These are phyloP conservation scores for Barnettozyma pratensis DNA, from an alignment of 805 yeast species.

Conservation along the genomic window DNA sequence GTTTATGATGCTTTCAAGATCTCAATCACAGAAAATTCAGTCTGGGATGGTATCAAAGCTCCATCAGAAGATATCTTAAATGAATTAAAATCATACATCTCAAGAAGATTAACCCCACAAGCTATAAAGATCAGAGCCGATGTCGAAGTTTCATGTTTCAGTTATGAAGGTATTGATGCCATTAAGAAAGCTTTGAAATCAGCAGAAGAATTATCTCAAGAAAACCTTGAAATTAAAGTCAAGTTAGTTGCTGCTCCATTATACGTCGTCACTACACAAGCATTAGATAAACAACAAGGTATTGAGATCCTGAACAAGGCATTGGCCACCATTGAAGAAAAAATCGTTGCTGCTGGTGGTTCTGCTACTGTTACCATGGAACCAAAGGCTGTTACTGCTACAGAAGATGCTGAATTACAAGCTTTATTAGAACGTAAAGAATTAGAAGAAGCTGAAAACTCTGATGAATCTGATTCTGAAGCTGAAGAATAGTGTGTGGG, in stretches of 20 bases:
- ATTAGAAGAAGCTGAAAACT: constrained; percentile 76
- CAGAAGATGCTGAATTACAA: constrained; percentile 96
- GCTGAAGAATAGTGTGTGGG: constrained; percentile 27
- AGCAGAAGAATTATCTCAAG: constrained; percentile 82
- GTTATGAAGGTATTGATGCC: constrained; percentile 97
- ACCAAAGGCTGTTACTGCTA: constrained; percentile 97
- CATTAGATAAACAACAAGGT: constrained; percentile 88
- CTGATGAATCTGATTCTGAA: constrained; percentile 59
- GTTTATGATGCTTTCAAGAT: constrained; percentile 96
- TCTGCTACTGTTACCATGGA: constrained; percentile 92
- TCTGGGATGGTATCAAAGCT: constrained; percentile 73
- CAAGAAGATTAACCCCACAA: constrained; percentile 94
- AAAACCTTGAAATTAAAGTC: constrained; percentile 83
- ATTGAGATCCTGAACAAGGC: constrained; percentile 74
- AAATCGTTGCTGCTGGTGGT: constrained; percentile 75
- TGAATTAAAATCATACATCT: constrained; percentile 81
- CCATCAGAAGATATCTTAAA: constrained; percentile 72
- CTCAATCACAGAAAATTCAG: constrained; percentile 83
- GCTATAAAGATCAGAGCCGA: constrained; percentile 98
- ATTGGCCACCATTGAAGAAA: constrained; percentile 65
- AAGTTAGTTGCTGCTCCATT: constrained; percentile 96
- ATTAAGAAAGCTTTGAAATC: constrained; percentile 82
- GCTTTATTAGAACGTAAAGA: constrained; percentile 92
- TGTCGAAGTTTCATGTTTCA: constrained; percentile 93
- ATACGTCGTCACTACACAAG: constrained; percentile 88